A percentile compares a stretch with the other conserved stretches of the same genome.
Evolutionary conservation across 108 stramenopile species (phyloP).

Genomic region (Tribonema minus): DNA sequence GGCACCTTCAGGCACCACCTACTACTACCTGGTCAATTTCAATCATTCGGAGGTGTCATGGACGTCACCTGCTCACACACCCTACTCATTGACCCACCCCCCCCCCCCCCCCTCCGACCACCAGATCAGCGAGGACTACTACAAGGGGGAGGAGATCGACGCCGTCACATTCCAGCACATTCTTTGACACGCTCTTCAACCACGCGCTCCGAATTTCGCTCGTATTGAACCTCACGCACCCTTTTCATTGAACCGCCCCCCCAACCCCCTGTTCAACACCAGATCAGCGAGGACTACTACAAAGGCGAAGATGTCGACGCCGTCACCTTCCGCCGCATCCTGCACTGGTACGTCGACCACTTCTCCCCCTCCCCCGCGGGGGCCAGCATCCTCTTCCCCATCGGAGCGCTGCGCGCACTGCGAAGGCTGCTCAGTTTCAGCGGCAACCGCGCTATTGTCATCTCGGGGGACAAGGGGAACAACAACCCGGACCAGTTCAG

Average conservation of each 20-base stretch:
- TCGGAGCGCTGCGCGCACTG: conserved; percentile 60
- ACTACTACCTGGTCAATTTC: no score
- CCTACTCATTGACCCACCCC: no score
- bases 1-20: no score
- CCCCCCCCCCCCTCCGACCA: no score
- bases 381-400: conserved; percentile 62
- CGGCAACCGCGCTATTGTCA: conserved; percentile 45
- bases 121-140: conserved; percentile 31
- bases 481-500: conserved; percentile 65
- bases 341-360: conserved; percentile 60
- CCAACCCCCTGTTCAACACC: no score
- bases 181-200: no score
- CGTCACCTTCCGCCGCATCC: conserved; percentile 45
- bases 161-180: conserved; percentile 49
- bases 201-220: no score
- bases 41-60: no score
- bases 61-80: no score
- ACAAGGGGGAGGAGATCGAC: conserved; percentile 51
- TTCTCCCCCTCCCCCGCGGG: conserved; percentile 40
- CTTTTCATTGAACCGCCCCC: no score
- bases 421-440: conserved; percentile 50
- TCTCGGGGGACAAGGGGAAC: conserved; percentile 65
- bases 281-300: conserved; percentile 41
- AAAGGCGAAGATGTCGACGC: conserved; percentile 52
- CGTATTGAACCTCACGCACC: no score